phyloP scores from a whole-genome alignment of 2,329 filamentous ascomycete genomes.

The Sporothrix luriei region DNA sequence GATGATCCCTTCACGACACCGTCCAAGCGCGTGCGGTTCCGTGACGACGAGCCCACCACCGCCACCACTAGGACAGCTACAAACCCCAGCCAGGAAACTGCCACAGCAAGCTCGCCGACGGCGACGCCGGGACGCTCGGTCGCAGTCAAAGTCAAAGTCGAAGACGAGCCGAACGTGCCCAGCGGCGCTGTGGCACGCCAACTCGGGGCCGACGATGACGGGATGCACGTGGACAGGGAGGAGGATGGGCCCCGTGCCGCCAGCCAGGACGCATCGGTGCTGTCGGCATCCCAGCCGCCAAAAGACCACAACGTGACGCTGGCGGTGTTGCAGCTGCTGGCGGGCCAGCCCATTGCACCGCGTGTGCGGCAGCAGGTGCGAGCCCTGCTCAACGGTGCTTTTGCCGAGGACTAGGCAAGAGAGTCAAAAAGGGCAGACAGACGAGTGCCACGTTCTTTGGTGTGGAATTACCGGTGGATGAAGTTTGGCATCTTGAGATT shows the following conservation, averaged over 20 bases:
- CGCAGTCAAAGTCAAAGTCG: background rate
- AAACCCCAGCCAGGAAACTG: background rate
- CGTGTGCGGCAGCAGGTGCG: slow-evolving; percentile 50
- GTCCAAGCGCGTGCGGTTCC: slow-evolving; percentile 29
- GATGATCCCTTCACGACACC: slow-evolving; percentile 28
- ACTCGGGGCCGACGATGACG: slow-evolving; percentile 23
- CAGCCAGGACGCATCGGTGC: background rate
- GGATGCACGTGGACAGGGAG: slow-evolving; percentile 17
- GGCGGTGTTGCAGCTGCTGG: slow-evolving; percentile 56
- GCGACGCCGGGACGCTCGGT: background rate
- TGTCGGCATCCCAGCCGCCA: background rate
- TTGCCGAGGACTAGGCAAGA: background rate
- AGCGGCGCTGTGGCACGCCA: background rate
- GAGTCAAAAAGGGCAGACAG: background rate
- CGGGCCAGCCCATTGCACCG: slow-evolving; percentile 47
- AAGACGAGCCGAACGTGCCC: background rate
- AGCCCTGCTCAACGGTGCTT: slow-evolving; percentile 54
- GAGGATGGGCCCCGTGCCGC: background rate
- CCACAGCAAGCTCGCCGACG: background rate
- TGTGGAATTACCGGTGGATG: background rate
- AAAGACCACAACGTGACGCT: slow-evolving; percentile 46
- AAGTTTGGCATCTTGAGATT: background rate
- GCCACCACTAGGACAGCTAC: too few species aligned
- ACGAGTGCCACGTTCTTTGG: background rate
- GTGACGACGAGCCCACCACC: background rate